A percentile compares a stretch with the other conserved stretches of the same genome.
Conservation (phyloP, 192 early-diverging fungal genomes). For the Coemansia sp. region DNA sequence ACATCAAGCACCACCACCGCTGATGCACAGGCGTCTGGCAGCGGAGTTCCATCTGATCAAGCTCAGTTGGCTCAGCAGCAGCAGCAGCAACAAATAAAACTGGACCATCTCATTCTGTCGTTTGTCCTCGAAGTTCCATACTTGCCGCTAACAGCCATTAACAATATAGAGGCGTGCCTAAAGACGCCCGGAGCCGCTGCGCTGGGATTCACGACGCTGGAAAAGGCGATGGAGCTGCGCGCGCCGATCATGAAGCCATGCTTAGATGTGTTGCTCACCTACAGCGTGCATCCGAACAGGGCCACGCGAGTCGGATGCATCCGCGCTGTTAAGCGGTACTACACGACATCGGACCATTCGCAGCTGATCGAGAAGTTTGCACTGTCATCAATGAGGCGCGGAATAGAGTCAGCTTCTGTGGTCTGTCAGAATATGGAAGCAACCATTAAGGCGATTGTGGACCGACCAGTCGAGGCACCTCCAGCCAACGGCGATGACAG, state of each 20-base stretch:
- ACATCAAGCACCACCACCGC: too few relatives aligned
- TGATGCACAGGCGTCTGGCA: constrained; percentile 1
- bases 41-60: constrained; percentile 2
- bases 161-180: constrained; percentile 28
- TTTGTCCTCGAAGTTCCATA: constrained; percentile 43
- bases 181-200: constrained; percentile 21
- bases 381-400: constrained; percentile 7
- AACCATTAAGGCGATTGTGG: background rate
- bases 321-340: constrained; percentile 41
- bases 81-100: constrained; percentile 1
- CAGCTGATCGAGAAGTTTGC: constrained; percentile 33
- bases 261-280: constrained; percentile 33
- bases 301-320: constrained; percentile 45
- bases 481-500: background rate
- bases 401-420: constrained; percentile 12
- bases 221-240: constrained; percentile 47
- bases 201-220: constrained; percentile 35
- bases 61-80: background rate
- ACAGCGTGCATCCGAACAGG: constrained; percentile 32
- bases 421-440: background rate
- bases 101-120: constrained; percentile 20
- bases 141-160: constrained; percentile 6
- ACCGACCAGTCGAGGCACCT: constrained; percentile 5
- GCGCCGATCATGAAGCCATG: constrained; percentile 35
- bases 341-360: constrained; percentile 10